These are phyloP conservation scores for Ceratocystis albifundus DNA, from an alignment of 2,329 filamentous ascomycete species.

Conservation along the genomic window DNA sequence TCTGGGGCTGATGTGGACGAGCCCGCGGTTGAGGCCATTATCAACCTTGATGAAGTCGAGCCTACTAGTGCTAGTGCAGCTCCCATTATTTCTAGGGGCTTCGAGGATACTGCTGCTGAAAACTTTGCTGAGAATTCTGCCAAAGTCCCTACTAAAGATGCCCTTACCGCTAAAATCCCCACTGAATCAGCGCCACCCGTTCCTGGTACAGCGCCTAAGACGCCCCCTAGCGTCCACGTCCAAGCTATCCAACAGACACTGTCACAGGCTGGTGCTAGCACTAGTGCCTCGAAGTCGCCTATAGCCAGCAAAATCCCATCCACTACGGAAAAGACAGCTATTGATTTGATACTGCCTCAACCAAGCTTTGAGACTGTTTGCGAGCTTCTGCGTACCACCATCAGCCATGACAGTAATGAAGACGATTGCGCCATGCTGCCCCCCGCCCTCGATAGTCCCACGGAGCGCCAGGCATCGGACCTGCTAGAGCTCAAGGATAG, in stretches of 20 bases:
- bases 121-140: neutral
- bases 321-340: neutral
- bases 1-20: neutral
- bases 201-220: neutral
- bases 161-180: neutral
- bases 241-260: conserved; percentile 1
- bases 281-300: neutral
- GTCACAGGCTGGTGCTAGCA: neutral
- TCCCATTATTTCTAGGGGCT: neutral
- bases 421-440: neutral
- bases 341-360: neutral
- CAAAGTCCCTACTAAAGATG: neutral
- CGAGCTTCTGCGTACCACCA: neutral
- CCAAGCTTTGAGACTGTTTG: neutral
- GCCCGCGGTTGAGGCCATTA: neutral
- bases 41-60: neutral
- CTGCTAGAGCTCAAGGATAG: neutral
- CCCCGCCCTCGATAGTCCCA: neutral
- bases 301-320: neutral
- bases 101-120: neutral
- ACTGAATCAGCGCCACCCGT: neutral
- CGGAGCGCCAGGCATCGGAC: neutral
- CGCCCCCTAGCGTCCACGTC: neutral
- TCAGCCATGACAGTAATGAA: neutral
- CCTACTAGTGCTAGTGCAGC: neutral